Percentiles rank a stretch among this genome's conserved stretches.
These are phyloP conservation scores for Hortiboletus rubellus DNA, from an alignment of 1,284 basidiomycete species.

Conservation along the genomic window DNA sequence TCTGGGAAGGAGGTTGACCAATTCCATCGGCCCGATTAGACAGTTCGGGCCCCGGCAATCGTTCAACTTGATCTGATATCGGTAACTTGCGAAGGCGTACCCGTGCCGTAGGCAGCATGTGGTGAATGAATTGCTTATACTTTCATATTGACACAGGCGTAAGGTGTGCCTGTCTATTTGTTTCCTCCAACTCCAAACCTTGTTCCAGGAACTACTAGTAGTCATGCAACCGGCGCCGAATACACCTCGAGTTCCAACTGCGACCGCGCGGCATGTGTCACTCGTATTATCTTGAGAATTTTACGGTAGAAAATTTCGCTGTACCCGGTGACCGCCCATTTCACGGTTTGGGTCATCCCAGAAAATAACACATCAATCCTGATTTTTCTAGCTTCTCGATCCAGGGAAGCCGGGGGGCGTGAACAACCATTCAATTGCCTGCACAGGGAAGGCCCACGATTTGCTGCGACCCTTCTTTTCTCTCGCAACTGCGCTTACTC, in stretches of 20 bases:
- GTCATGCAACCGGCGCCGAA: constrained; percentile 6
- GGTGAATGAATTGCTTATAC: constrained; percentile 32
- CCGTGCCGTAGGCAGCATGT: constrained; percentile 14
- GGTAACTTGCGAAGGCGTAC: constrained; percentile 15
- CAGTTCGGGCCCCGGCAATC: constrained; percentile 3
- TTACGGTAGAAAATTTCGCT: not conserved
- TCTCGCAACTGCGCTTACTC: constrained; percentile 13
- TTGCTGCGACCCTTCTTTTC: constrained; percentile 3
- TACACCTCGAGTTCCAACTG: constrained; percentile 2
- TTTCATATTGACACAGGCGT: constrained; percentile 14
- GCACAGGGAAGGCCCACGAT: not conserved
- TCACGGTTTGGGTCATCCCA: constrained; percentile 18
- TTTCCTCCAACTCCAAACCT: constrained; percentile 22
- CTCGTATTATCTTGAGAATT: not conserved
- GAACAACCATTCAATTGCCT: constrained; percentile 10
- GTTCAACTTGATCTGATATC: not conserved
- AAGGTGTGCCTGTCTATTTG: constrained; percentile 23
- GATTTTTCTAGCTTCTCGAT: not conserved
- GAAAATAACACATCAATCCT: constrained; percentile 5
- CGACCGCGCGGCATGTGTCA: constrained; percentile 16
- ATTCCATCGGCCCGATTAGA: not conserved
- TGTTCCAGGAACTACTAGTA: constrained; percentile 12
- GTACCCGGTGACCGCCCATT: constrained; percentile 1
- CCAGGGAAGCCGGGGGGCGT: not conserved
- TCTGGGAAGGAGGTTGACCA: not conserved